Evolutionary conservation across 2,329 filamentous ascomycete genomes (phyloP), one percentile per base, ranked within the genome.

Genomic region (Colletotrichum lindemuthianum): DNA sequence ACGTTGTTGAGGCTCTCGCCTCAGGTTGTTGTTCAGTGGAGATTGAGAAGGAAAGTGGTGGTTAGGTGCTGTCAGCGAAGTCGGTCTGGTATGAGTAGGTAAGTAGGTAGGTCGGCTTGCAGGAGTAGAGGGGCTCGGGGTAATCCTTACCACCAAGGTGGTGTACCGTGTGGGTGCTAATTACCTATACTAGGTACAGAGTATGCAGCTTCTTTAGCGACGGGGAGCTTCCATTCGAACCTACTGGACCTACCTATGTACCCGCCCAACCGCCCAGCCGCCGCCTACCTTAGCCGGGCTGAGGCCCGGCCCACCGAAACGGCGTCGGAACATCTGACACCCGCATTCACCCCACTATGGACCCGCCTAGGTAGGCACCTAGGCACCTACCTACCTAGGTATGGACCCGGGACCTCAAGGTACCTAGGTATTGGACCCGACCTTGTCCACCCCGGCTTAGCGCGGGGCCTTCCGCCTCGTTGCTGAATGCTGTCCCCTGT

Each of bases 391-490:
- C n/a, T n/a, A n/a, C n/a, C 24, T 24, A 24, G 3, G 3, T 24
- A 24, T 24, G 24, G 24, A 24, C 24, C n/a, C n/a, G n/a, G n/a
- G n/a, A n/a, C n/a, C n/a, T n/a, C n/a, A n/a, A n/a, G n/a, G n/a
- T n/a, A n/a, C n/a, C n/a, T n/a, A n/a, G n/a, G n/a, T n/a, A n/a
- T n/a, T n/a, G n/a, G n/a, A n/a, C n/a, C n/a, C n/a, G n/a, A n/a
- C n/a, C n/a, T n/a, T n/a, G n/a, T 68, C 64, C 50, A 55, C 59
- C 39, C 9, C 33, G 57, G 63, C 39, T 54, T 68, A 68, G 64
- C 66, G 66, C 65, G 66, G 66, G 66, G 65, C 51, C 45, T 55
- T 59, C 24, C 24, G 24, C 24, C 64, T 36, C 15, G 50, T 50
- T 53, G 33, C 48, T 45, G 24, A 13, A 8, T 41, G 43, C 55